Percentiles rank a stretch among this genome's conserved stretches.
phyloP scores from a whole-genome alignment of 345 rosid species.

The Brassica incana region DNA sequence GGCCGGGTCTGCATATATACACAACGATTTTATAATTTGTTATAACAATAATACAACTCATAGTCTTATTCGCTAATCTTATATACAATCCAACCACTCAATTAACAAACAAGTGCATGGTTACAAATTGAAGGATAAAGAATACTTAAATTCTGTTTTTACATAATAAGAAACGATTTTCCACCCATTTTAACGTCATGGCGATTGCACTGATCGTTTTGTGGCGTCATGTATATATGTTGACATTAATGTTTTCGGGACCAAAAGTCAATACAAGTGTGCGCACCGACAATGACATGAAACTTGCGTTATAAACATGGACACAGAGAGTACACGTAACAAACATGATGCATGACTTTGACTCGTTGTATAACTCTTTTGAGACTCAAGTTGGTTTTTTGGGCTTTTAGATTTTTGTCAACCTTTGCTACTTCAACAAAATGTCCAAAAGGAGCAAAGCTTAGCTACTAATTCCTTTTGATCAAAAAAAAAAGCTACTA shows the following conservation, averaged over 20 bases:
- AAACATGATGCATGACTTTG: slow-evolving; percentile 21
- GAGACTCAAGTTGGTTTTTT: slow-evolving; percentile 14
- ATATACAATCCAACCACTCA: too few species aligned
- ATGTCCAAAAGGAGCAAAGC: slow-evolving; percentile 8
- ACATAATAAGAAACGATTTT: neutral
- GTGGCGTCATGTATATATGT: neutral
- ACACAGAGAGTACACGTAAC: slow-evolving; percentile 24
- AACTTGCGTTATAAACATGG: slow-evolving; percentile 30
- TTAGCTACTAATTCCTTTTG: neutral
- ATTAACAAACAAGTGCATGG: neutral
- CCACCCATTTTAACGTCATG: slow-evolving; percentile 7
- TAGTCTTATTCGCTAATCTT: too few species aligned
- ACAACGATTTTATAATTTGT: too few species aligned
- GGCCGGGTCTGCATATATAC: too few species aligned
- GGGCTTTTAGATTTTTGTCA: slow-evolving; percentile 27
- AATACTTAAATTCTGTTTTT: too few species aligned
- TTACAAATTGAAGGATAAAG: neutral
- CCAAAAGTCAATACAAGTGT: slow-evolving; percentile 26
- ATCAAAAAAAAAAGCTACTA: too few species aligned
- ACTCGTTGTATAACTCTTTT: slow-evolving; percentile 20
- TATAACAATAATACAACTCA: too few species aligned
- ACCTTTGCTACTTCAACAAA: slow-evolving; percentile 12
- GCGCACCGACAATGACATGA: slow-evolving; percentile 27
- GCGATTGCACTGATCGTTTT: neutral
- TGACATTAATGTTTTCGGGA: neutral